Evolutionary conservation across 495 filamentous ascomycete species (phyloP), one percentile per base, ranked within the genome.

Genomic region (Neurospora terricola): DNA sequence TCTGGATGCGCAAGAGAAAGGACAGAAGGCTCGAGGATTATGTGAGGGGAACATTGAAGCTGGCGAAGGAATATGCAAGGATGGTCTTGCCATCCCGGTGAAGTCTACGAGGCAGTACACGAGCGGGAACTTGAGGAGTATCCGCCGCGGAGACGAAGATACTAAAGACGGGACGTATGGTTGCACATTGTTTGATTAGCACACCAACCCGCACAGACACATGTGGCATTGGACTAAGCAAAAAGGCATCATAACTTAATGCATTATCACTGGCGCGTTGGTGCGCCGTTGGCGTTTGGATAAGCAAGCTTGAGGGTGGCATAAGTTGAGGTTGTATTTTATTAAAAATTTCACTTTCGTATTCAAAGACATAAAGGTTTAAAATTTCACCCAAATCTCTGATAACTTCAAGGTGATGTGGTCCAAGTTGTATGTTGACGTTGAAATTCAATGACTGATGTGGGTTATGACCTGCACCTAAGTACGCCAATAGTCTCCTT

Each of bases 1-100:
- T 97, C 27, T 97, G 91, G 90, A 89, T 97, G 88, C 84, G 94
- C 72, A 85, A 87, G 73, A 89, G 88, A 70, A 92, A 91, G 54
- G 95, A 97, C 78, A 86, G 86, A 38, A 87, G 92, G 75, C 83
- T 97, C 2, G 93, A 97, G 81, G 87, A 91, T 73, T 89, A 92
- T n/a, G 84, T 97, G 45, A 83, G 88, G 66, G 84, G 88, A 10
- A 86, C 93, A 11, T 83, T 93, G 73, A 84, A 87, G 38, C 85
- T 90, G 59, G 82, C 88, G 18, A 88, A 88, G 79, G 87, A 89
- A 68, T 87, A 90, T 69, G 79, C 88, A 71, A 81, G 86, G 72
- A 88, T 83, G 70, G 74, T 91, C 54, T 73, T 89, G 10, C 87
- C 87, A 4, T 80, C 85, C 18, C 80, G 86, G 79, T 87, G 83